Base-by-base conservation (phyloP, 805 yeast genomes). In the Wickerhamiella australiensis region DNA sequence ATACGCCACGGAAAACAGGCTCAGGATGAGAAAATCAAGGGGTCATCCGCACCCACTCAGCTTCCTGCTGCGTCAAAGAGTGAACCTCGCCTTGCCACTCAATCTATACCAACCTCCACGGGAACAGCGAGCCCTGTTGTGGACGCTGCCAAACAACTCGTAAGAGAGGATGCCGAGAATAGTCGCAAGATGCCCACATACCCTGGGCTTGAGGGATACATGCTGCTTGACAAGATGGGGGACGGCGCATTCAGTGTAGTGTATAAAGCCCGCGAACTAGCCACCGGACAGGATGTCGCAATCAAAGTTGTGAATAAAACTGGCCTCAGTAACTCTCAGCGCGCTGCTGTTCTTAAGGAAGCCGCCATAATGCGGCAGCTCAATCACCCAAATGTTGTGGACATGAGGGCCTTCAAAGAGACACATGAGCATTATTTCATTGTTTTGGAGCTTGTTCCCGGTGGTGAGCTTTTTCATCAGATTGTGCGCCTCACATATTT, bases 201-300 rank as follows among this genome's bases (percentile, higher is more conserved):
- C 49, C 64, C 66, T 15, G 74, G 72, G 4, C 55, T 69, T 7
- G 72, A 68, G 48, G 51, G 60, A 25, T 69, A 60, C 54, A 47
- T 46, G 36, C 56, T 69, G 22, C 37, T 65, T n/a, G 66, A 66
- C 50, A 69, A 70, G 54, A 68, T 70, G 70, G 74, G 74, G 47
- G 74, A 69, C 60, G 97, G 97, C 7, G 96, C 96, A 0, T 88
- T 90, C 62, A 85, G 95, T 2, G 73, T 76, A 11, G 97, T 90
- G 3, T 85, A 79, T 68, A 79, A 75, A 60, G 94, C 94, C 0
- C 61, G 68, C 13, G 80, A 80, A 57, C 55, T 65, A 2, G 56
- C 56, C 9, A 61, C 70, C 5, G 63, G 66, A 27, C 63, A 73
- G 45, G 64, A 66, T 33, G 80, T 85, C 13, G 95, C 95, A 11